Evolutionary conservation across 805 yeast species (phyloP), one percentile per base, ranked within the genome.

Genomic region (Starmerella vaccinii): DNA sequence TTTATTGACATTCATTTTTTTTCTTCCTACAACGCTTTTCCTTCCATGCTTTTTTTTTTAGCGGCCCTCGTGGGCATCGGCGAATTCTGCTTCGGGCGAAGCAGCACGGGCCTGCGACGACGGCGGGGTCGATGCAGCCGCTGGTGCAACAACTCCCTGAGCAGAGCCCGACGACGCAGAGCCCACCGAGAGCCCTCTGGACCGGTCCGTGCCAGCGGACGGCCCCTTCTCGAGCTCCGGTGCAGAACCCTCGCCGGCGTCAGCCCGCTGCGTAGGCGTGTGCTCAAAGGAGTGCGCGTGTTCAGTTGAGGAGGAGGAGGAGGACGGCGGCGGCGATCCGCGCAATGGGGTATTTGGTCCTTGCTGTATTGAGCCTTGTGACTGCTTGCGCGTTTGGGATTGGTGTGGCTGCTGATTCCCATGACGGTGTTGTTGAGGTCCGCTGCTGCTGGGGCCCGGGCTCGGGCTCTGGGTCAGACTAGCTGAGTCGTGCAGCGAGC

Each of bases 61-160:
- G 38, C 10, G 22, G 16, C 23, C 32, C 27, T 45, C 35, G 15
- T 45, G 35, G 15, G 34, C 40, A 19, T 32, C 32, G 4, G 30
- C 18, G 16, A 32, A 45, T 13, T 16, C 46, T 19, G 39, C 26
- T 22, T 32, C 33, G n/a, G 23, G 52, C 46, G 39, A 40, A 32
- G 30, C 29, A 19, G 38, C 38, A 3, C 22, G 38, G 7, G 35
- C 35, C 15, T 32, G 35, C 38, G 13, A 22, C 38, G 6, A 22
- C 42, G 26, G 29, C 40, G 41, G 45, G 24, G 35, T 29, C 52
- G 34, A 26, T 22, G 41, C 18, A 4, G 41, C 41, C 9, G 41
- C 41, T 7, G 27, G 27, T 18, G 35, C 16, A 2, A 19, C 41
- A 15, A 23, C 27, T 21, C 16, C 41, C 5, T 23, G 41, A 2